phyloP scores from a whole-genome alignment of 208 protist species.

The Trypanosoma rangeli region DNA sequence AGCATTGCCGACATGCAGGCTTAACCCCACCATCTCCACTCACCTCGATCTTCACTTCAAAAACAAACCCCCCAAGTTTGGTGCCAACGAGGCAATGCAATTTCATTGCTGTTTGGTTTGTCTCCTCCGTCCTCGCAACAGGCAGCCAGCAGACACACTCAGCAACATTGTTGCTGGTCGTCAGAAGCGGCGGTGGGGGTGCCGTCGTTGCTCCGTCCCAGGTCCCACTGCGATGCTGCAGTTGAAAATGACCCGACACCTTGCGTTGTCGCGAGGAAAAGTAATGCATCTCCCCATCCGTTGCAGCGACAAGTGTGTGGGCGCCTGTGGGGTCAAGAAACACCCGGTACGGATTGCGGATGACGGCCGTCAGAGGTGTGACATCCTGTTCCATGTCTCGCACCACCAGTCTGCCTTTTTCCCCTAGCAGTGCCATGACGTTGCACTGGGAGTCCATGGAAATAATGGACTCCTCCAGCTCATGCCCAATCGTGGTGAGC shows the following conservation, averaged over 20 bases:
- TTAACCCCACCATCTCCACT: slow-evolving; percentile 24
- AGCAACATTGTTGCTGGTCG: slow-evolving; percentile 33
- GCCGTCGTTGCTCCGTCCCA: slow-evolving; percentile 5
- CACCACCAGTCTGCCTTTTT: slow-evolving; percentile 45
- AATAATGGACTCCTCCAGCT: slow-evolving; percentile 36
- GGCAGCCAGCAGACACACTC: slow-evolving; percentile 56
- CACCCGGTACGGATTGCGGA: slow-evolving; percentile 67
- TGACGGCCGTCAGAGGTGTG: slow-evolving; percentile 26
- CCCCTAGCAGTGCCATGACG: slow-evolving; percentile 52
- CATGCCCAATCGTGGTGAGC: slow-evolving; percentile 30
- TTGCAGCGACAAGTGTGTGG: slow-evolving; percentile 43
- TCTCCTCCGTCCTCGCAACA: not conserved
- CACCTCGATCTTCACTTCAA: slow-evolving; percentile 23
- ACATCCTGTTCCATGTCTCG: slow-evolving; percentile 44
- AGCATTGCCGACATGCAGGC: slow-evolving; percentile 20
- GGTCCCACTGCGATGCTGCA: slow-evolving; percentile 22
- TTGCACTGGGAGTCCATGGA: slow-evolving; percentile 64
- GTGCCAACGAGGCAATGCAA: slow-evolving; percentile 31
- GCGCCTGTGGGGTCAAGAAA: slow-evolving; percentile 68
- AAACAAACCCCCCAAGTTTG: slow-evolving; percentile 28
- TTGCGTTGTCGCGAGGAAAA: slow-evolving; percentile 37
- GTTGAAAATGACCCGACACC: slow-evolving; percentile 27
- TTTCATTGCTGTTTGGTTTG: slow-evolving; percentile 2
- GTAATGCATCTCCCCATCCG: slow-evolving; percentile 66
- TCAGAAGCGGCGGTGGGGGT: not conserved